Conservation (phyloP, 305 asterid species). For the Caryopteris hybrid region DNA sequence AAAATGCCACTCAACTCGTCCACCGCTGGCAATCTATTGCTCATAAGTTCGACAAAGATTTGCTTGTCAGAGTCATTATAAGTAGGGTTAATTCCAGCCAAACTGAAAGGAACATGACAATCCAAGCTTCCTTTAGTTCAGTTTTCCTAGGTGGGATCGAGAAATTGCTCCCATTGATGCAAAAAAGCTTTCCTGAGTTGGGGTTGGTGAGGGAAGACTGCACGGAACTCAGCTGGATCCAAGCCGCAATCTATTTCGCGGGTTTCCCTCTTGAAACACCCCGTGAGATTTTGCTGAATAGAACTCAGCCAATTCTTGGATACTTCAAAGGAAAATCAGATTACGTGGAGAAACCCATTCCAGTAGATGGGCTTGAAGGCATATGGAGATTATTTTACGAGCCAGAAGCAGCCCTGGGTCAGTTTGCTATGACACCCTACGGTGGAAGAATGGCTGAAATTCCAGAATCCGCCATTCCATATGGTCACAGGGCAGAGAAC, state of each 20-base stretch:
- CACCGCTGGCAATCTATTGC: slow-evolving; percentile 14
- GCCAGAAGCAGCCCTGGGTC: not conserved
- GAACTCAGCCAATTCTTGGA: not conserved
- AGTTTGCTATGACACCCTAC: not conserved
- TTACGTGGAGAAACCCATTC: slow-evolving; percentile 21
- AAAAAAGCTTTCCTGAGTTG: slow-evolving; percentile 1
- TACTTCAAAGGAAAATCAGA: slow-evolving; percentile 28
- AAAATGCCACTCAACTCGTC: slow-evolving; percentile 1
- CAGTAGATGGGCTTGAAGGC: slow-evolving; percentile 17
- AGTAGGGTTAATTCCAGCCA: not conserved
- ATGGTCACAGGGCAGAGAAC: slow-evolving; percentile 25
- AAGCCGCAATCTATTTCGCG: not conserved
- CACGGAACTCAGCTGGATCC: slow-evolving; percentile 8
- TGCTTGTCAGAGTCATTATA: not conserved
- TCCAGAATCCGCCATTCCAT: slow-evolving; percentile 17
- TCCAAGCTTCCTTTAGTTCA: not conserved
- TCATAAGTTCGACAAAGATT: not conserved
- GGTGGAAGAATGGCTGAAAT: slow-evolving; percentile 28
- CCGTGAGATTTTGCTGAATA: not conserved
- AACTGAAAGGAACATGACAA: not conserved
- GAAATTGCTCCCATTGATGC: not conserved
- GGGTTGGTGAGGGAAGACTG: slow-evolving; percentile 12
- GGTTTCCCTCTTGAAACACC: not conserved
- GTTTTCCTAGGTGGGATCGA: slow-evolving; percentile 24
- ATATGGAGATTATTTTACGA: not conserved